phyloP scores from a whole-genome alignment of 2,329 filamentous ascomycete species.

The Alternaria infectoria region DNA sequence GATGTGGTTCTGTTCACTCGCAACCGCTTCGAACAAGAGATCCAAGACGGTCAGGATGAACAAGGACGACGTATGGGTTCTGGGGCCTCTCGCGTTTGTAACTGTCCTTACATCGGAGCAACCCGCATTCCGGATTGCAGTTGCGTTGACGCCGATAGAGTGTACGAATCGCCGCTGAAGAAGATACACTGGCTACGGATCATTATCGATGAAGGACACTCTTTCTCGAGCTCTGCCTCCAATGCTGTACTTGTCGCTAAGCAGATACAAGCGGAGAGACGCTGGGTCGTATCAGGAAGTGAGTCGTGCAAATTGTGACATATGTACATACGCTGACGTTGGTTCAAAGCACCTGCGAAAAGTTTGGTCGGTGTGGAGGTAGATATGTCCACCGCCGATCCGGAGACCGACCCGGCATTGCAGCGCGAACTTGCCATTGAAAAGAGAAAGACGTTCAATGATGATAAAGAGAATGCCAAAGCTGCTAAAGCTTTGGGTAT shows the following conservation, averaged over 20 bases:
- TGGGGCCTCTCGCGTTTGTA: slow-evolving; percentile 34
- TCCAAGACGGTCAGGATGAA: slow-evolving; percentile 56
- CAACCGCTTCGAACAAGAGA: slow-evolving; percentile 73
- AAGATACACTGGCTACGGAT: slow-evolving; percentile 83
- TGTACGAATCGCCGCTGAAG: slow-evolving; percentile 68
- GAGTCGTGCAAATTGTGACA: slow-evolving; percentile 2
- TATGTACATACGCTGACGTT: background rate
- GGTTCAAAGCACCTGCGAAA: slow-evolving; percentile 69
- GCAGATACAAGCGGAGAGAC: slow-evolving; percentile 67
- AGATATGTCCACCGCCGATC: slow-evolving; percentile 53
- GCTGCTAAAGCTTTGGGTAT: slow-evolving; percentile 66
- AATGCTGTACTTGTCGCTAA: slow-evolving; percentile 63
- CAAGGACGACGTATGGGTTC: slow-evolving; percentile 48
- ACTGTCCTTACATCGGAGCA: slow-evolving; percentile 53
- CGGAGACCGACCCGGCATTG: slow-evolving; percentile 28
- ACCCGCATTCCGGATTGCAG: slow-evolving; percentile 53
- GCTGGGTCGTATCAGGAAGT: slow-evolving; percentile 88
- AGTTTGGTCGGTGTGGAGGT: slow-evolving; percentile 79
- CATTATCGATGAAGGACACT: slow-evolving; percentile 92
- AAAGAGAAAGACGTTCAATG: slow-evolving; percentile 49
- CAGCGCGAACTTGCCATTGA: slow-evolving; percentile 45
- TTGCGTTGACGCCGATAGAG: slow-evolving; percentile 49
- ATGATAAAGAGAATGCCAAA: slow-evolving; percentile 46
- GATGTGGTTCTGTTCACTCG: slow-evolving; percentile 83
- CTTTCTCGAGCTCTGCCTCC: slow-evolving; percentile 73